Evolutionary conservation across 225 moss, liverwort and hornwort species (phyloP).

Genomic region (Ulota crispa): DNA sequence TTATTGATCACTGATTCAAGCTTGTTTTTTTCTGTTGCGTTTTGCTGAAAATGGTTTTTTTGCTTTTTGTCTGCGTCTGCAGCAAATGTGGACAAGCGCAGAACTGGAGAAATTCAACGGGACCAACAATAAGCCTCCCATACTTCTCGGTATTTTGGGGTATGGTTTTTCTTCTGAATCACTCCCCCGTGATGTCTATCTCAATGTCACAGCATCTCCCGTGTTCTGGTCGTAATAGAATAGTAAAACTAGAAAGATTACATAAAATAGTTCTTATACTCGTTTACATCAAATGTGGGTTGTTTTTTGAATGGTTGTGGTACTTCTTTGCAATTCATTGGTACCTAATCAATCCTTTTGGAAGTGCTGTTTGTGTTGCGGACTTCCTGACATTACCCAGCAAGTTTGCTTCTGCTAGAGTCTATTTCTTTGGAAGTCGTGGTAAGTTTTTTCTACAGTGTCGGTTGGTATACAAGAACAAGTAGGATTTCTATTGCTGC

Average conservation of each 20-base stretch:
- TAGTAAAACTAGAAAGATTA: not conserved
- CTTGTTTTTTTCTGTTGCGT: not conserved
- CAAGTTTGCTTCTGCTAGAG: not conserved
- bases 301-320: not conserved
- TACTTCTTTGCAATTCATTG: not conserved
- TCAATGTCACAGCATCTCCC: not conserved
- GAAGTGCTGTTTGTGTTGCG: not conserved
- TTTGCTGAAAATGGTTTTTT: not conserved
- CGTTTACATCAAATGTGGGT: not conserved
- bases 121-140: conserved; percentile 55
- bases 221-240: not conserved
- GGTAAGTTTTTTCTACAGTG: not conserved
- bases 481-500: not conserved
- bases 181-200: not conserved
- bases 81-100: conserved; percentile 77
- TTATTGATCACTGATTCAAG: too few relatives aligned
- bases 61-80: conserved; percentile 19
- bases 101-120: conserved; percentile 81
- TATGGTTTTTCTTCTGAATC: conserved; percentile 33
- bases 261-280: not conserved
- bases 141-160: conserved; percentile 88
- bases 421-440: not conserved
- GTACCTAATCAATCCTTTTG: not conserved
- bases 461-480: not conserved
- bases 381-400: conserved; percentile 1